These are phyloP conservation scores for Penicillium sp. DNA, from an alignment of 2,329 filamentous ascomycete species.

Conservation along the genomic window DNA sequence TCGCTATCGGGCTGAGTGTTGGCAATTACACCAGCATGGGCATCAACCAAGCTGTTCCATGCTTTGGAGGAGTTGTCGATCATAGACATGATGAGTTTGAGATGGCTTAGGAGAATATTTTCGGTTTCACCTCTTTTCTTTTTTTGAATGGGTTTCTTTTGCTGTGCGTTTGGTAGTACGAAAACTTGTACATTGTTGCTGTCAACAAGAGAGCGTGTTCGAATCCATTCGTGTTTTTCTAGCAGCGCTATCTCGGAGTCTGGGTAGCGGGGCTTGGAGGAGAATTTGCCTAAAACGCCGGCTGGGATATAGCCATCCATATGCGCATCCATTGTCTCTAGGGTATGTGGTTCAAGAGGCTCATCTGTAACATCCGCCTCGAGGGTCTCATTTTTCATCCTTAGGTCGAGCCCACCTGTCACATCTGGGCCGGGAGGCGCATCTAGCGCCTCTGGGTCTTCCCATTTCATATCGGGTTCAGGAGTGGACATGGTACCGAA, in stretches of 20 bases:
- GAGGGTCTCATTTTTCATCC: background rate
- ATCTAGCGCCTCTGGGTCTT: background rate
- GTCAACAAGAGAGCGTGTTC: conserved; percentile 22
- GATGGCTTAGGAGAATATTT: background rate
- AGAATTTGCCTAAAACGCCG: conserved; percentile 29
- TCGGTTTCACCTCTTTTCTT: background rate
- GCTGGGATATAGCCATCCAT: conserved; percentile 26
- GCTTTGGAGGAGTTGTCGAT: conserved; percentile 41
- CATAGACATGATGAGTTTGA: conserved; percentile 40
- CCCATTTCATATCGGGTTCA: background rate
- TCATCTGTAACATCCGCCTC: background rate
- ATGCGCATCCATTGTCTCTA: background rate
- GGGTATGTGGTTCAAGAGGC: background rate
- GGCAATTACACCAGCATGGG: conserved; percentile 1
- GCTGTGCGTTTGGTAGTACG: conserved; percentile 41
- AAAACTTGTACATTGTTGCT: conserved; percentile 36
- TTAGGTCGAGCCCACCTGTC: background rate
- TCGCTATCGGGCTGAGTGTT: conserved; percentile 16
- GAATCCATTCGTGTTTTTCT: conserved; percentile 40
- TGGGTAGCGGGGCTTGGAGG: conserved; percentile 15
- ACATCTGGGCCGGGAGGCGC: background rate
- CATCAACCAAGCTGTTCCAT: conserved; percentile 37
- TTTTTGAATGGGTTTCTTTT: conserved; percentile 20
- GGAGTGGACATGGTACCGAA: background rate
- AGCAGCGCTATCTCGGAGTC: conserved; percentile 27